Conservation (phyloP, 2,329 filamentous ascomycete species). For the Paramyrothecium roridum region DNA sequence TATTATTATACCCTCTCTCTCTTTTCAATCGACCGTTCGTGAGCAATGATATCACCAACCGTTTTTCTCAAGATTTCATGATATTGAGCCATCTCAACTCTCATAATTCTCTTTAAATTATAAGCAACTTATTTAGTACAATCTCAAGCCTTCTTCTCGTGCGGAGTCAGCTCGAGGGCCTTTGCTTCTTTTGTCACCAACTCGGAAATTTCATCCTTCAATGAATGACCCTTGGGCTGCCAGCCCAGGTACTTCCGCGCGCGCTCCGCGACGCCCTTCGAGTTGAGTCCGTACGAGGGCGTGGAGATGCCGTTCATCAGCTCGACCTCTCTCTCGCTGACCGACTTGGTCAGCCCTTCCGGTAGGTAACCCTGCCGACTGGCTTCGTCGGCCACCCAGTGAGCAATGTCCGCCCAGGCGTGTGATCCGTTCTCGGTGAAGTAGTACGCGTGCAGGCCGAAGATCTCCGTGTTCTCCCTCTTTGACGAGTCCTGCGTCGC, state of each 20-base stretch:
- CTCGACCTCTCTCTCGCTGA: slow-evolving; percentile 23
- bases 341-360: slow-evolving; percentile 20
- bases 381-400: slow-evolving; percentile 52
- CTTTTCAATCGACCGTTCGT: neutral
- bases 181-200: slow-evolving; percentile 35
- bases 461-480: slow-evolving; percentile 55
- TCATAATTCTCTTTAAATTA: neutral
- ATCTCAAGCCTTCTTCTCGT: slow-evolving; percentile 12
- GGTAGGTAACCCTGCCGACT: slow-evolving; percentile 26
- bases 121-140: too few relatives aligned
- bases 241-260: slow-evolving; percentile 45
- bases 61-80: neutral
- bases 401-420: slow-evolving; percentile 59
- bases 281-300: slow-evolving; percentile 35
- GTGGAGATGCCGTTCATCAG: slow-evolving; percentile 19
- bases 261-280: slow-evolving; percentile 37
- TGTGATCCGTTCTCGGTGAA: slow-evolving; percentile 62
- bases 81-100: neutral
- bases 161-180: slow-evolving; percentile 28
- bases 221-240: slow-evolving; percentile 29
- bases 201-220: slow-evolving; percentile 36
- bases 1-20: neutral
- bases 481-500: slow-evolving; percentile 54
- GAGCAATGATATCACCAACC: neutral
- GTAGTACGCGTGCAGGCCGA: slow-evolving; percentile 63